Evolutionary conservation across 2,329 filamentous ascomycete genomes (phyloP).

Genomic region (Aurifilum marmelostoma): DNA sequence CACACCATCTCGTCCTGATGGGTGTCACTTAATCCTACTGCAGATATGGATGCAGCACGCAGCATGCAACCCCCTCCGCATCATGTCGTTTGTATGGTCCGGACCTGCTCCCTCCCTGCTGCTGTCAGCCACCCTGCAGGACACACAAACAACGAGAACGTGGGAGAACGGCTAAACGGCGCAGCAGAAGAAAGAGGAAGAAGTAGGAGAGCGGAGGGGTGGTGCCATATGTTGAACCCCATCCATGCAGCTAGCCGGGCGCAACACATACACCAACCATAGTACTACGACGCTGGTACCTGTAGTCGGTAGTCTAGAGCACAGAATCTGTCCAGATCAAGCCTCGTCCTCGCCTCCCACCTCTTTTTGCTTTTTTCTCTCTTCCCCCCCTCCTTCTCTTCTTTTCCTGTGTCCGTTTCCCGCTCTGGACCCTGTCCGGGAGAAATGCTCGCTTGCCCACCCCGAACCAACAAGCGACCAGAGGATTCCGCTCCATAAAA

Average conservation of each 20-base stretch:
- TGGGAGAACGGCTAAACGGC: neutral
- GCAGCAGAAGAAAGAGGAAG: neutral
- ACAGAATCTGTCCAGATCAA: neutral
- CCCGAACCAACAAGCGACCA: neutral
- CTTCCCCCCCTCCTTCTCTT: neutral
- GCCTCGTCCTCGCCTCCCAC: neutral
- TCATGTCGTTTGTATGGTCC: neutral
- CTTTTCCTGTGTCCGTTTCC: neutral
- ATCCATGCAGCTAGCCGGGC: neutral
- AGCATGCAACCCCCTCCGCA: neutral
- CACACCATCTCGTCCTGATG: neutral
- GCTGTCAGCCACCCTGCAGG: conserved; percentile 3
- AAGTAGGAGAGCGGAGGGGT: neutral
- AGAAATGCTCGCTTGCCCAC: neutral
- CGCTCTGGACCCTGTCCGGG: neutral
- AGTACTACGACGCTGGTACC: neutral
- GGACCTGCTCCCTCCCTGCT: neutral
- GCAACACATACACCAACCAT: neutral
- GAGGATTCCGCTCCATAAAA: conserved; percentile 8
- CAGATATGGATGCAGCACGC: neutral
- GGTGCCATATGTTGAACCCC: neutral
- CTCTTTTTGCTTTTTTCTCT: neutral
- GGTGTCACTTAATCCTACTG: neutral
- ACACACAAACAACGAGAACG: neutral
- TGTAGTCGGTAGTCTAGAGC: neutral